Base-by-base conservation (phyloP, 768 basidiomycete genomes). In the Boletus rufocinnamomeus region DNA sequence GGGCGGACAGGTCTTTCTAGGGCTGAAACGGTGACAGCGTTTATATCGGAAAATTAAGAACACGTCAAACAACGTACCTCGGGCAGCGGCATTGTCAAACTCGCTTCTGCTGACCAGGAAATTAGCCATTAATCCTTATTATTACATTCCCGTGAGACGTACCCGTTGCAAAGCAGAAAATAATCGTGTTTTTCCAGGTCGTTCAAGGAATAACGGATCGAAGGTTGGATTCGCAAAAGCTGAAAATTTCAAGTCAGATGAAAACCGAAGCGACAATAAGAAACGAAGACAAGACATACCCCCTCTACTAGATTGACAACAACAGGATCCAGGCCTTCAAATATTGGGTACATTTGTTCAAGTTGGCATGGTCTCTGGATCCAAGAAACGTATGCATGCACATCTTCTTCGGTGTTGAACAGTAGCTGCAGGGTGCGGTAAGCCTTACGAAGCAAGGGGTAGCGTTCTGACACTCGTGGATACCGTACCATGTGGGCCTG, bases 281-380 rank as follows among this genome's bases (percentile, higher is more conserved):
- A 19, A 48, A 45, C 9, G 9, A 38, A 47, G 11, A 30, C 25
- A 27, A 34, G n/a, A 45, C 62, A 23, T 21, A 71, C 77, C 34
- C 77, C 76, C 34, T 62, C 56, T 7, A 79, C 55, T 3, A 80
- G 56, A 53, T 62, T 41, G 45, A 66, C 67, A 1, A 65, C 69
- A 0, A 66, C 50, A 11, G 57, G 47, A 17, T 63, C 60, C 19
- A 79, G 53, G 2, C 50, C 60, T 3, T 62, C 58, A 30, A 68
- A 72, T 3, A 56, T 58, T 3, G 70, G 30, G 43, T 76, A 77
- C 5, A 52, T 63, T 35, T 37, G 37, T 16, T 63, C 65, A 6
- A n/a, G 16, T 41, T 52, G 25, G 28, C 13, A 27, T 43, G 55
- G 10, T 8, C 47, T 48, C 32, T 48, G 54, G 49, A 57, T 58